A percentile compares a stretch with the other conserved stretches of the same genome.
Conservation (phyloP, 176 grass and related monocot species). For the Tillandsia fasciculata region DNA sequence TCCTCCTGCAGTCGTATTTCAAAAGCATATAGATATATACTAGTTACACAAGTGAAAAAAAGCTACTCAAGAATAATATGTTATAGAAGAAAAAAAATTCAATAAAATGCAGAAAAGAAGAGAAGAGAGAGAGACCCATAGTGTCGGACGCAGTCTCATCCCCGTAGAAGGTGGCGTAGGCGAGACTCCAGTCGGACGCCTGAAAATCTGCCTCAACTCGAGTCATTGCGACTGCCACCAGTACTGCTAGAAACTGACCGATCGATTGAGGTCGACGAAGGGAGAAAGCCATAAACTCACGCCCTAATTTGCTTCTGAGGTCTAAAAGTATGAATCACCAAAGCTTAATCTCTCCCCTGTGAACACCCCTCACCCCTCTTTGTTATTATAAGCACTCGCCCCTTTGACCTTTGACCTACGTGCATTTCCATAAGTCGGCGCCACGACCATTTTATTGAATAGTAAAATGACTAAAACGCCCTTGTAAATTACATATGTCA, state of each 20-base stretch:
- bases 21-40: neutral
- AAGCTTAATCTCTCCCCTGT: conserved; percentile 1
- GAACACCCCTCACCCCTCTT: neutral
- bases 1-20: conserved; percentile 16
- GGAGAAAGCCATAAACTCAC: conserved; percentile 23
- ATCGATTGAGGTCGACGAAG: neutral
- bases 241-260: neutral
- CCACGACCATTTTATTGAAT: conserved; percentile 18
- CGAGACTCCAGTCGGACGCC: conserved; percentile 16
- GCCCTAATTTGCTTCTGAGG: neutral
- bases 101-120: neutral
- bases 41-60: neutral
- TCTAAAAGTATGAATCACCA: neutral
- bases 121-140: conserved; percentile 26
- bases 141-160: conserved; percentile 26
- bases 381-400: neutral
- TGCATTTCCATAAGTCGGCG: conserved; percentile 24
- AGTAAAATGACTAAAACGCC: conserved; percentile 13
- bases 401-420: neutral
- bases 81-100: neutral
- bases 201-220: neutral
- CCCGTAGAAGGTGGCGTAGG: conserved; percentile 71
- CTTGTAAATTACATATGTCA: neutral
- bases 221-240: neutral
- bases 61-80: neutral